phyloP scores from a whole-genome alignment of 371 early-diverging fungal genomes.

The Mucor plumbeus region DNA sequence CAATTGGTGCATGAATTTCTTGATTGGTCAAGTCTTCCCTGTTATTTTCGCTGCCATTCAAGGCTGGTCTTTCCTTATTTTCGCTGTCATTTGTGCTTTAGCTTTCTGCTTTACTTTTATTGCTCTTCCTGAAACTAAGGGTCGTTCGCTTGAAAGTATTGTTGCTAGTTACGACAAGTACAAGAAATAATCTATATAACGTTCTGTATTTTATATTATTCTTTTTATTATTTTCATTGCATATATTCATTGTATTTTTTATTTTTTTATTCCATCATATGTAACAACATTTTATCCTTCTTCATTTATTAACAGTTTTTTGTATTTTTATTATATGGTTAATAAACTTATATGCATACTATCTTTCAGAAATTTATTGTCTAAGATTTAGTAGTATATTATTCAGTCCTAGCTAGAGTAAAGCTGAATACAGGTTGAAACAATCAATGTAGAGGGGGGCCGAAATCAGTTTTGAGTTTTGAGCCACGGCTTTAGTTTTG shows the following conservation, averaged over 20 bases:
- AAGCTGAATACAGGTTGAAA: too few species aligned
- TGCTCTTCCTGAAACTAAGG: slow-evolving; percentile 82
- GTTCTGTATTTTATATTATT: not conserved
- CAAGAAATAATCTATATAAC: not conserved
- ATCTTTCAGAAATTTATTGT: not conserved
- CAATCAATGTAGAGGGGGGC: too few species aligned
- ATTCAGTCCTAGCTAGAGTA: too few species aligned
- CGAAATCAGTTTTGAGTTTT: too few species aligned
- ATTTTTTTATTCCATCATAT: not conserved
- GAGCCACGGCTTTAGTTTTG: too few species aligned
- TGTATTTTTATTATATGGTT: not conserved
- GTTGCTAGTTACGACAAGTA: slow-evolving; percentile 16
- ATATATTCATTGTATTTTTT: not conserved
- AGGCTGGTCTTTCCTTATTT: slow-evolving; percentile 73
- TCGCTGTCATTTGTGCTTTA: slow-evolving; percentile 28
- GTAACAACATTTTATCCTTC: not conserved
- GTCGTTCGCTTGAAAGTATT: slow-evolving; percentile 65
- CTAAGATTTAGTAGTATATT: too few species aligned
- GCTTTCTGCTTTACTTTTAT: slow-evolving; percentile 34
- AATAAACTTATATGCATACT: not conserved
- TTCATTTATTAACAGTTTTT: not conserved
- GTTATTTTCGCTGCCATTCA: slow-evolving; percentile 60
- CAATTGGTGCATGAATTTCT: slow-evolving; percentile 65
- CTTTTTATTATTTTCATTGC: not conserved
- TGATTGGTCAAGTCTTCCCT: slow-evolving; percentile 64